Evolutionary conservation across 768 basidiomycete species (phyloP), one percentile per base, ranked within the genome.

Genomic region (Antrodiella citrinella): DNA sequence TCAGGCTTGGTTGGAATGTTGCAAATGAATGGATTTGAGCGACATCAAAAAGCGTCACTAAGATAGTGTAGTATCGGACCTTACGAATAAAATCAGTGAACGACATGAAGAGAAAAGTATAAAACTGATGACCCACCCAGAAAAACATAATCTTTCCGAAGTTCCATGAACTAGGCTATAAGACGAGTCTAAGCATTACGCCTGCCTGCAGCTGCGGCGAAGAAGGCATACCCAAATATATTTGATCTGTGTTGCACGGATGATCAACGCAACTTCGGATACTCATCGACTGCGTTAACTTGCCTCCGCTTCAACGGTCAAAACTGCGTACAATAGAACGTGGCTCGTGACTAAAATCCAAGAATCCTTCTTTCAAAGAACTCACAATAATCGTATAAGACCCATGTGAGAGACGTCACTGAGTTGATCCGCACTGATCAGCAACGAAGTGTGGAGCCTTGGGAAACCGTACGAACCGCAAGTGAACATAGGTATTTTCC

Each of bases 41-140:
- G 1, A 69, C 69, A 47, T 75, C 73, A 52, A 75, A 73, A 3
- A 72, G 51, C 1, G 74, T 55, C 10, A 74, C 67, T 3, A 65
- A 59, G 18, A 75, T 66, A 25, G 70, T 74, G 54, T 74, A 76
- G 53, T 76, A 76, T 41, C 74, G 67, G 23, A 76, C 70, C 74
- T 76, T n/a, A n/a, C n/a, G 15, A 15, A 35, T 15, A 35, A 35
- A 35, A 35, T 15, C 15, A 15, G 7, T 35, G 30, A 35, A 15
- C 7, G 7, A 35, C 15, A 7, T 15, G 7, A 7, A 35, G 30
- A 15, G 30, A 7, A 35, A 35, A 7, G 7, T 7, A 7, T 35
- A 15, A 7, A 15, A 7, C 30, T 7, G 30, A 15, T 7, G 15
- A 35, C 30, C 7, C 15, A 35, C 30, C 30, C 30, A 35, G 15